Evolutionary conservation across 225 moss, liverwort and hornwort genomes (phyloP).

Genomic region (Anthoceros angustus): DNA sequence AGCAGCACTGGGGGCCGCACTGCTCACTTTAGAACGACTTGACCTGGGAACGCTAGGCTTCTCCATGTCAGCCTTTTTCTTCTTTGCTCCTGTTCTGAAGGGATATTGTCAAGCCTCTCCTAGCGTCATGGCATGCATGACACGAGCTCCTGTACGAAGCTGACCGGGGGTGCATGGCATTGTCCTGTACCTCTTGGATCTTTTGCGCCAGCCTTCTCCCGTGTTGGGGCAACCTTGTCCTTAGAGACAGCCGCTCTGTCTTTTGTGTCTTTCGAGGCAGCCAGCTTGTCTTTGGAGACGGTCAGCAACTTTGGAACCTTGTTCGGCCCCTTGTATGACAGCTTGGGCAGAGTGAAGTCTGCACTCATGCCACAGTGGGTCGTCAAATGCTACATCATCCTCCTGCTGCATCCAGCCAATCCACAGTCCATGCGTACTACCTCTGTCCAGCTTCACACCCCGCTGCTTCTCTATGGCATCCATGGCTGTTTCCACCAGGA

Average conservation of each 20-base stretch:
- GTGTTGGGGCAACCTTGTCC: slow-evolving; percentile 2
- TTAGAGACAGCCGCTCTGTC: background rate
- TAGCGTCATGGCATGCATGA: background rate
- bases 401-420: background rate
- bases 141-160: too few relatives aligned
- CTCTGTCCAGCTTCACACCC: slow-evolving; percentile 23
- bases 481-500: slow-evolving; percentile 47
- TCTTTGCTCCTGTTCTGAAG: slow-evolving; percentile 3
- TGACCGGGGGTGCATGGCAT: background rate
- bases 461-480: slow-evolving; percentile 52
- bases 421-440: slow-evolving; percentile 11
- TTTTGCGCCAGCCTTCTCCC: background rate
- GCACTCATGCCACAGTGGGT: background rate
- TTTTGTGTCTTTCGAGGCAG: background rate
- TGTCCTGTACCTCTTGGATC: background rate
- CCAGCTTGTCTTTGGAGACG: slow-evolving; percentile 18
- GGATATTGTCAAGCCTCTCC: background rate
- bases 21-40: background rate
- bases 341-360: slow-evolving; percentile 35
- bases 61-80: slow-evolving; percentile 3
- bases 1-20: background rate
- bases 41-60: slow-evolving; percentile 1
- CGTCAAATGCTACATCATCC: too few relatives aligned
- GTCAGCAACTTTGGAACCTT: slow-evolving; percentile 48
- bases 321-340: slow-evolving; percentile 50